A percentile compares a stretch with the other conserved stretches of the same genome.
Evolutionary conservation across 768 basidiomycete species (phyloP).

Genomic region (Collybia sp.): DNA sequence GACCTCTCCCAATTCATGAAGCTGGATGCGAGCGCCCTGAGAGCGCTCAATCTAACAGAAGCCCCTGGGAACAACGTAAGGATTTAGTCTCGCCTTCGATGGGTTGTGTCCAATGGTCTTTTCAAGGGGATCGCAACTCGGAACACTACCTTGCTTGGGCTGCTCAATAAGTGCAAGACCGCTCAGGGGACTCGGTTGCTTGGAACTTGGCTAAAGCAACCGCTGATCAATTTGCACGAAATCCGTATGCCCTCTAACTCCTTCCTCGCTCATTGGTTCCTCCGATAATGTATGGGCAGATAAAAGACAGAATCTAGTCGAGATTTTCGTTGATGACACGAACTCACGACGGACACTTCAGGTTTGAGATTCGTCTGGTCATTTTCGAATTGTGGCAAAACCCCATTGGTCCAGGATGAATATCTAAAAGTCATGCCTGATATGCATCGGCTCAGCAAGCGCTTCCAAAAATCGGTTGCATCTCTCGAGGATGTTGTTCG

Average conservation of each 20-base stretch:
- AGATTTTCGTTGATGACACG: conserved; percentile 78
- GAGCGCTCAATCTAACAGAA: conserved; percentile 84
- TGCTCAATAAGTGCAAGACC: conserved; percentile 95
- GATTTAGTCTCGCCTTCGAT: conserved; percentile 1
- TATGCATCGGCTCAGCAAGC: conserved; percentile 85
- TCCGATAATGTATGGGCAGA: conserved; percentile 34
- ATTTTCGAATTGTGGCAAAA: no score
- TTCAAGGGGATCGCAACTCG: conserved; percentile 61
- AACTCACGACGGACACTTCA: conserved; percentile 68
- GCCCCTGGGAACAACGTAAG: conserved; percentile 52
- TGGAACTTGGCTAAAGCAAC: conserved; percentile 93
- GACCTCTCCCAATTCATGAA: conserved; percentile 95
- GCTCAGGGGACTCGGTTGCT: conserved; percentile 87
- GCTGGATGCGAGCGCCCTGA: conserved; percentile 90
- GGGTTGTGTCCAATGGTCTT: not conserved
- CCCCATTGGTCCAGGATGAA: conserved; percentile 53
- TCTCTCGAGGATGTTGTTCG: conserved; percentile 93
- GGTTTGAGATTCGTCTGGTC: conserved; percentile 31
- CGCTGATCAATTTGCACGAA: conserved; percentile 88
- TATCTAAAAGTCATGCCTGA: conserved; percentile 92
- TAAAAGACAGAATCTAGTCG: conserved; percentile 83
- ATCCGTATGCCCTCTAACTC: conserved; percentile 68
- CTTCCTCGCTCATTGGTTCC: not conserved
- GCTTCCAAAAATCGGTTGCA: conserved; percentile 81
- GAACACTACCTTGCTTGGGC: conserved; percentile 83